Evolutionary conservation across 208 protist genomes (phyloP), one percentile per base, ranked within the genome.

Genomic region (Leishmania mexicana): DNA sequence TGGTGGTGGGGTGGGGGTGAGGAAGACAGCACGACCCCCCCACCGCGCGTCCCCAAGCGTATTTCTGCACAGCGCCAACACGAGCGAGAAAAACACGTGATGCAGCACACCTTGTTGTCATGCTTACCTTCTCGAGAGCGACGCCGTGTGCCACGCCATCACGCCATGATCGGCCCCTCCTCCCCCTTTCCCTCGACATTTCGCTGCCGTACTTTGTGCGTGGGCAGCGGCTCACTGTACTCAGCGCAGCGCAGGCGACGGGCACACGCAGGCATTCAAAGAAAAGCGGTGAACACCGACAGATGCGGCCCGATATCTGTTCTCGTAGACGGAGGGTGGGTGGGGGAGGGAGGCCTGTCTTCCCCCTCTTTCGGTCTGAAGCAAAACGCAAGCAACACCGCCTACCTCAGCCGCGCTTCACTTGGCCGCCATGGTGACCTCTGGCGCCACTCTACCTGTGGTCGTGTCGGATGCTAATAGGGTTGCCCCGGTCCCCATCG

Each of bases 371-470:
- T 21, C 15, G n/a, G 1, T 24, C n/a, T 40, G n/a, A 62, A 40
- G 53, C 51, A 60, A 75, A 64, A 75, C 40, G 3, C 42, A 73
- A 2, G 28, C 74, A 60, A n/a, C 13, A 83, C 64, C 62, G 58
- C 21, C 49, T n/a, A 40, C 64, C 38, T 72, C 42, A 28, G 45
- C 68, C 1, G 68, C 49, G 68, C 5, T 35, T 47, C 40, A 73
- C 68, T 31, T 73, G 68, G 24, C 68, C n/a, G 28, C 68, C 40
- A 47, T 45, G 38, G 19, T 1, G 4, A 24, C 31, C 38, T 71
- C 60, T 67, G 60, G n/a, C 24, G 13, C 60, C 60, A 67, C 60
- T 38, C n/a, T 38, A 31, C 40, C n/a, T 11, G 60, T 67, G 60
- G 60, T 0, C 51, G 35, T 17, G 62, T 8, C 51, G 42, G 73